Evolutionary conservation across 768 basidiomycete genomes (phyloP).

Genomic region (Botryobasidium botryosum): DNA sequence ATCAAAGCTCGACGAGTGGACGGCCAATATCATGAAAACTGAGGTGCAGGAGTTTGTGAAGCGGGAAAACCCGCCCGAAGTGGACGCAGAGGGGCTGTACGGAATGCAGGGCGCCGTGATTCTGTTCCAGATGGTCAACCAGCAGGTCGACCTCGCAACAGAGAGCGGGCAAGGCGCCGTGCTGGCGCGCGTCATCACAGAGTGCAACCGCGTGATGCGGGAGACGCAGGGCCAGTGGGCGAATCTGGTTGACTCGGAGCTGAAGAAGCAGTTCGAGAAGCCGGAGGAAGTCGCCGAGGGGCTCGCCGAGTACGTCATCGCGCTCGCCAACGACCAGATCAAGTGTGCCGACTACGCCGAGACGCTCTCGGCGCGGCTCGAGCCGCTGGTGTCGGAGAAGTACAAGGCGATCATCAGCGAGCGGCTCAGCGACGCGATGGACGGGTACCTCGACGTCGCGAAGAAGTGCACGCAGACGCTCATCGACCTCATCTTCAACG

Average conservation of each 20-base stretch:
- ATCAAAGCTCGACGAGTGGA: conserved; percentile 94
- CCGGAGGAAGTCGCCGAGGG: conserved; percentile 78
- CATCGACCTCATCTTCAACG: conserved; percentile 90
- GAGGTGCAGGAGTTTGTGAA: conserved; percentile 73
- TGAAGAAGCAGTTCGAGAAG: conserved; percentile 74
- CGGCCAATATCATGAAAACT: conserved; percentile 79
- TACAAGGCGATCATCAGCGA: conserved; percentile 72
- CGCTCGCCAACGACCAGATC: conserved; percentile 94
- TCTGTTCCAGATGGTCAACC: conserved; percentile 96
- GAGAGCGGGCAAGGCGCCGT: conserved; percentile 94
- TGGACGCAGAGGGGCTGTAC: conserved; percentile 77
- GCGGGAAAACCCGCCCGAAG: conserved; percentile 72
- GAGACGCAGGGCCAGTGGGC: conserved; percentile 78
- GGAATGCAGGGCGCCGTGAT: conserved; percentile 86
- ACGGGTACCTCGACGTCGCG: conserved; percentile 94
- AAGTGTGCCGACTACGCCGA: conserved; percentile 91
- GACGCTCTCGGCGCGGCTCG: conserved; percentile 65
- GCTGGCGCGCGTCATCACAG: conserved; percentile 75
- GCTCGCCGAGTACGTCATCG: conserved; percentile 89
- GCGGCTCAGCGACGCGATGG: conserved; percentile 86
- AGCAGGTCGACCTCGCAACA: conserved; percentile 84
- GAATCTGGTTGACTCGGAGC: conserved; percentile 64
- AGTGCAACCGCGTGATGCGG: conserved; percentile 80
- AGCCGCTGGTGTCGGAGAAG: conserved; percentile 85
- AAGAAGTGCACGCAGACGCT: conserved; percentile 93